These are phyloP conservation scores for Clausena lansium DNA, from an alignment of 345 rosid species.

Conservation along the genomic window DNA sequence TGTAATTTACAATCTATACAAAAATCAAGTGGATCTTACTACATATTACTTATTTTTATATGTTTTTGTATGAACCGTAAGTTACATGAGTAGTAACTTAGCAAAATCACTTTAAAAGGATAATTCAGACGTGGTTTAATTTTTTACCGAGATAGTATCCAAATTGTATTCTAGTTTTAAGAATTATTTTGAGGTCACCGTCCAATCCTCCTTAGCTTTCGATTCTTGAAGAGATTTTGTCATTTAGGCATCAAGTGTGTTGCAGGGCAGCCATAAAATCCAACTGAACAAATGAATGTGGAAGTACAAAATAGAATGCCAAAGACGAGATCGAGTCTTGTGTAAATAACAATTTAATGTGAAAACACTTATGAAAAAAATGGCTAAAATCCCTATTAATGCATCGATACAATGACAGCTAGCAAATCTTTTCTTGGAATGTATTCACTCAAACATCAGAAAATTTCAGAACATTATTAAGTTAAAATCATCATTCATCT, in stretches of 20 bases:
- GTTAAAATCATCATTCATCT: not conserved
- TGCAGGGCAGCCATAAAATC: not conserved
- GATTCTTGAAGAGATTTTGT: not conserved
- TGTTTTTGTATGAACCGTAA: too few relatives aligned
- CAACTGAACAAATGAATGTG: not conserved
- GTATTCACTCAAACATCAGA: not conserved
- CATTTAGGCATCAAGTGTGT: not conserved
- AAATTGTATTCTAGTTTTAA: not conserved
- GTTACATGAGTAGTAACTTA: too few relatives aligned
- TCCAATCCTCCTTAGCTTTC: not conserved
- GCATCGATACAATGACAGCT: not conserved
- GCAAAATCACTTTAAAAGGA: too few relatives aligned
- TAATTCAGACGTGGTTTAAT: too few relatives aligned
- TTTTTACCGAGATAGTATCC: too few relatives aligned
- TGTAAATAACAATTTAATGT: not conserved
- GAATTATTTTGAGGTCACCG: not conserved
- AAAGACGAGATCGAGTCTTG: not conserved
- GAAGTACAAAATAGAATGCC: not conserved
- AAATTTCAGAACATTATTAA: not conserved
- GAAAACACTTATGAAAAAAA: not conserved
- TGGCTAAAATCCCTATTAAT: not conserved
- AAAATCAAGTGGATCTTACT: too few relatives aligned
- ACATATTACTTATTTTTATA: too few relatives aligned
- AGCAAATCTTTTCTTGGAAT: slow-evolving; percentile 2
- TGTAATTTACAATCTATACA: too few relatives aligned